Base-by-base conservation (phyloP, 2,329 filamentous ascomycete genomes). In the Stromatinia cepivora region DNA sequence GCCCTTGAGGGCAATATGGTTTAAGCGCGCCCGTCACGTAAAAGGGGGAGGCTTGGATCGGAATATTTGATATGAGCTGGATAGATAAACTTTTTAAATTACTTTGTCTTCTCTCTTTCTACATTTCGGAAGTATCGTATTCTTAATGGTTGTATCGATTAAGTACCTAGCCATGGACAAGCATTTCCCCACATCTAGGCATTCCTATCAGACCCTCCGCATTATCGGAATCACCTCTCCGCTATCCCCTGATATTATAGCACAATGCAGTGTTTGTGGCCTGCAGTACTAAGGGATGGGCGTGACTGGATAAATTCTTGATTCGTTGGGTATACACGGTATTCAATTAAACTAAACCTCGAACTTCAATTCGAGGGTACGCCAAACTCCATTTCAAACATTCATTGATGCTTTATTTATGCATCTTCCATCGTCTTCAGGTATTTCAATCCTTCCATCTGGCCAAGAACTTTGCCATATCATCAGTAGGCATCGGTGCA, bases 381-480 rank as follows among this genome's bases (percentile, higher is more conserved):
- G 46, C 67, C 61, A 66, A 69, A 69, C 67, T 65, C 67, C 67
- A 45, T 34, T 42, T 36, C 31, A 58, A 42, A 58, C 53, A 31
- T 58, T 34, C 52, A 34, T 46, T 45, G n/a, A 66, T 54, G 36
- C 63, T 15, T 31, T 69, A 6, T 50, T 20, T 50, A 42, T 65
- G 25, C 25, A 28, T 53, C 58, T 15, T 31, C 59, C 31, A 69
- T 28, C 45, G 62, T 25, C 50, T 17, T 46, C 31, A 25, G 36
- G 15, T 11, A 22, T 25, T 45, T 69, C 74, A 80, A 71, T 81
- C 79, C 71, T 78, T 80, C 79, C 79, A 81, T 59, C 79, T 77
- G 64, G 76, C 77, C 59, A 80, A 73, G 69, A 77, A 80, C 67
- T 72, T 79, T 61, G 75, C 72, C 79, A 80, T 80, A 52, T 78